phyloP scores from a whole-genome alignment of 495 filamentous ascomycete genomes.

The Astrocystis sublimbata region DNA sequence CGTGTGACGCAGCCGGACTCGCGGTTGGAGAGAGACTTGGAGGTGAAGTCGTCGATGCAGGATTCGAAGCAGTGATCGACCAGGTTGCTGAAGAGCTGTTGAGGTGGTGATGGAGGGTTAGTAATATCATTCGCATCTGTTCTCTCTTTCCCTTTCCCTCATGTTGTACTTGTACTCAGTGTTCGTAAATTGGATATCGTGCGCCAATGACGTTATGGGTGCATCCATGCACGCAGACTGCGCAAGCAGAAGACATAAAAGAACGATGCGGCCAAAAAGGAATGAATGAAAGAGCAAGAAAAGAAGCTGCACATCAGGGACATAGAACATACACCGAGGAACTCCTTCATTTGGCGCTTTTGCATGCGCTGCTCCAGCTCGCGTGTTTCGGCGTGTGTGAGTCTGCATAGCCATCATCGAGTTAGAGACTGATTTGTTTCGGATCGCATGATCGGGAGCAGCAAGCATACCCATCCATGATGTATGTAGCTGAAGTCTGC shows the following conservation, averaged over 20 bases:
- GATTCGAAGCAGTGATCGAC: conserved; percentile 94
- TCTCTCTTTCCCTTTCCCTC: not conserved
- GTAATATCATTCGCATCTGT: not conserved
- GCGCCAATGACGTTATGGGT: not conserved
- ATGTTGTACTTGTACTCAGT: too few species aligned
- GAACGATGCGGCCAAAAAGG: not conserved
- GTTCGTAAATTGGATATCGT: too few species aligned
- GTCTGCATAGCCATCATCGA: conserved; percentile 36
- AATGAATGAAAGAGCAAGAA: not conserved
- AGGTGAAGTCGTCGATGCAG: conserved; percentile 98
- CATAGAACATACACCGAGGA: conserved; percentile 75
- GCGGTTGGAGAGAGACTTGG: conserved; percentile 81
- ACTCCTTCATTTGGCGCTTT: conserved; percentile 96
- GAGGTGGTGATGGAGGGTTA: conserved; percentile 8
- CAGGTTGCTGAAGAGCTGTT: conserved; percentile 92
- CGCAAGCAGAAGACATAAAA: too few species aligned
- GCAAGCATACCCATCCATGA: conserved; percentile 27
- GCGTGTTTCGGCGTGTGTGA: conserved; percentile 81
- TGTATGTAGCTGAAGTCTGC: not conserved
- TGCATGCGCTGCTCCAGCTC: conserved; percentile 92
- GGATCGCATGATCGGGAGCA: too few species aligned
- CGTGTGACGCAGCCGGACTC: conserved; percentile 89
- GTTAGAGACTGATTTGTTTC: not conserved
- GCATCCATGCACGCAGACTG: too few species aligned
- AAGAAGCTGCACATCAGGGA: not conserved